Conservation (phyloP, 257 asterid genomes). For the Handroanthus guayacan region DNA sequence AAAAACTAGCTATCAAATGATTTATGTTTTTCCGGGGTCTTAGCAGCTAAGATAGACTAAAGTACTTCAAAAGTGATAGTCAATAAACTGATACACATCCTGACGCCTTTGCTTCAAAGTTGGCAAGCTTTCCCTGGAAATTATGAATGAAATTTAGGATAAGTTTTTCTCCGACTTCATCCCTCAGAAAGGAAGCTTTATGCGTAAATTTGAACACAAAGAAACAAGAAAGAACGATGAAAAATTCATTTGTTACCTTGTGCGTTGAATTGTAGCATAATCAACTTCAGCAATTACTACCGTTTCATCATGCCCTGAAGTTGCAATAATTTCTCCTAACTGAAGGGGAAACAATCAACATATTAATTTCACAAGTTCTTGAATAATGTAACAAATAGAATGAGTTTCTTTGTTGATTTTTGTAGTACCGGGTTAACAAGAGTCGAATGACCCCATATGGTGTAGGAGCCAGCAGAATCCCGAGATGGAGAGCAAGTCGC, state of each 20-base stretch:
- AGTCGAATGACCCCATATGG: conserved; percentile 54
- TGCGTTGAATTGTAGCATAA: conserved; percentile 29
- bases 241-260: background rate
- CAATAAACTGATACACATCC: conserved; percentile 44
- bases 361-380: background rate
- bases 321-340: conserved; percentile 53
- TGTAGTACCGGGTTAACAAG: conserved; percentile 52
- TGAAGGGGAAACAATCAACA: conserved; percentile 30
- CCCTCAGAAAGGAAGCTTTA: background rate
- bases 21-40: background rate
- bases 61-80: background rate
- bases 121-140: conserved; percentile 45
- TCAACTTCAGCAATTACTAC: conserved; percentile 47
- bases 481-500: conserved; percentile 61
- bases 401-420: background rate
- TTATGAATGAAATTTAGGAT: background rate
- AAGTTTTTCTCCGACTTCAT: background rate
- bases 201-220: background rate
- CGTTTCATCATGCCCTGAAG: conserved; percentile 46
- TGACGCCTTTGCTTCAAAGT: conserved; percentile 46
- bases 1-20: background rate
- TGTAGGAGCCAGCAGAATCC: conserved; percentile 47
- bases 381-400: background rate
- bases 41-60: background rate
- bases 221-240: background rate